These are phyloP conservation scores for Flaveria linearis DNA, from an alignment of 129 eudicot species.

Conservation along the genomic window DNA sequence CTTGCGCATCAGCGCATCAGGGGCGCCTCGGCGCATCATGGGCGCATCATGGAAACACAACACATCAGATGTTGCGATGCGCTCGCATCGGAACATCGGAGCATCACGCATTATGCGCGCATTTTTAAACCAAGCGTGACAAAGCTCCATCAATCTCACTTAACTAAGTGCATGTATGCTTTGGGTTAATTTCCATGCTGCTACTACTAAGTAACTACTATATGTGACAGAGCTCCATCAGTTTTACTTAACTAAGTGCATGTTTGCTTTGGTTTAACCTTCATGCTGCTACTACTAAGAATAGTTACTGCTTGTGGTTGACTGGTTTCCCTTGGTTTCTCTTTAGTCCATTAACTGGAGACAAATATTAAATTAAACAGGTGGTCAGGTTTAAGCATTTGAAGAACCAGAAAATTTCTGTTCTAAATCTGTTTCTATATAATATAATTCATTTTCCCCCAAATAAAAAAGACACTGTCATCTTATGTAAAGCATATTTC, in stretches of 20 bases:
- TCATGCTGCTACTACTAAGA: slow-evolving; percentile 10
- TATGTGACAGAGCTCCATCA: neutral
- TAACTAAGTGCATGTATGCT: neutral
- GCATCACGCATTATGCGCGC: no score
- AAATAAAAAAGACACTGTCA: neutral
- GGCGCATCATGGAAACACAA: no score
- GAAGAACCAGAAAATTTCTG: slow-evolving; percentile 1
- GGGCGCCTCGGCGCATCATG: no score
- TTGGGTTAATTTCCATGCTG: neutral
- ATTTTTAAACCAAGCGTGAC: neutral
- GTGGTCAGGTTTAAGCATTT: slow-evolving; percentile 13
- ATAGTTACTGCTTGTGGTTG: slow-evolving; percentile 11
- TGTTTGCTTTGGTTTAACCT: neutral
- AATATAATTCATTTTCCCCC: neutral
- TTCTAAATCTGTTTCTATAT: slow-evolving; percentile 16
- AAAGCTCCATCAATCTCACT: neutral
- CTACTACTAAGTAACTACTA: neutral
- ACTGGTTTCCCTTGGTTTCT: slow-evolving; percentile 5
- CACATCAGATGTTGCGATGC: no score
- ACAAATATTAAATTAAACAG: neutral
- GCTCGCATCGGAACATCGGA: no score
- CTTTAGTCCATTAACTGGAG: slow-evolving; percentile 20
- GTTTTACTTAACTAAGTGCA: neutral
- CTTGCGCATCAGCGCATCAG: no score
- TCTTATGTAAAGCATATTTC: slow-evolving; percentile 7